A percentile compares a stretch with the other conserved stretches of the same genome.
These are phyloP conservation scores for Dipodascus geniculatus DNA, from an alignment of 805 yeast species.

Conservation along the genomic window DNA sequence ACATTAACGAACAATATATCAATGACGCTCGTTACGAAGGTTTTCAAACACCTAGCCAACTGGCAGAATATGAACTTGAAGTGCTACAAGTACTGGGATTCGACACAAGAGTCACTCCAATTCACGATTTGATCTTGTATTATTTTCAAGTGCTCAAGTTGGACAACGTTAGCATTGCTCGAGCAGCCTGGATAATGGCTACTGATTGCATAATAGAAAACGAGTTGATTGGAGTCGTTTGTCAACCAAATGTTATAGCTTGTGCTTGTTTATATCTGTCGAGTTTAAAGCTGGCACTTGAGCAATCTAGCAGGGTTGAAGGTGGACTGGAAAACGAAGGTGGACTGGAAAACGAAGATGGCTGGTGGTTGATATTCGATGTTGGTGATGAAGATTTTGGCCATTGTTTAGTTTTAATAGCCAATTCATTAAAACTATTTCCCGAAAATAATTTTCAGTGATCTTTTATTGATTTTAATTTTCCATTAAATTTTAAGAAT, in stretches of 20 bases:
- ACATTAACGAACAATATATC: too few relatives aligned
- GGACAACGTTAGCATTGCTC: constrained; percentile 2
- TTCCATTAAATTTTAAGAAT: not conserved
- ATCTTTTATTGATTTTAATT: not conserved
- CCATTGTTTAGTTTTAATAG: not conserved
- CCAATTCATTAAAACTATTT: not conserved
- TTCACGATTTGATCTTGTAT: constrained; percentile 9
- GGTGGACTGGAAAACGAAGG: constrained; percentile 5
- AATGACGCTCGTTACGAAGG: too few relatives aligned
- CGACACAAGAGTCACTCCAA: constrained; percentile 7
- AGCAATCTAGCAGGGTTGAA: too few relatives aligned
- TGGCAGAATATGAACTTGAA: not conserved
- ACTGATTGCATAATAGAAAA: constrained; percentile 8
- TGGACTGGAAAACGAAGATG: constrained; percentile 4
- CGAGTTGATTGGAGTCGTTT: constrained; percentile 7
- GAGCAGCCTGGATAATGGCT: constrained; percentile 8
- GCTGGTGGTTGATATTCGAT: constrained; percentile 14
- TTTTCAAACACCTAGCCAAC: not conserved
- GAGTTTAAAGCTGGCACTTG: constrained; percentile 1
- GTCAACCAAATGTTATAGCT: constrained; percentile 12
- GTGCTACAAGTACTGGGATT: constrained; percentile 10
- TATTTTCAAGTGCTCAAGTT: constrained; percentile 11
- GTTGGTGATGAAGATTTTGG: constrained; percentile 8
- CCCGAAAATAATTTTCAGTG: not conserved
- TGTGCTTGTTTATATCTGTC: constrained; percentile 11